Base-by-base conservation (phyloP, 169 alveolate genomes). In the Cryptosporidium parvum region DNA sequence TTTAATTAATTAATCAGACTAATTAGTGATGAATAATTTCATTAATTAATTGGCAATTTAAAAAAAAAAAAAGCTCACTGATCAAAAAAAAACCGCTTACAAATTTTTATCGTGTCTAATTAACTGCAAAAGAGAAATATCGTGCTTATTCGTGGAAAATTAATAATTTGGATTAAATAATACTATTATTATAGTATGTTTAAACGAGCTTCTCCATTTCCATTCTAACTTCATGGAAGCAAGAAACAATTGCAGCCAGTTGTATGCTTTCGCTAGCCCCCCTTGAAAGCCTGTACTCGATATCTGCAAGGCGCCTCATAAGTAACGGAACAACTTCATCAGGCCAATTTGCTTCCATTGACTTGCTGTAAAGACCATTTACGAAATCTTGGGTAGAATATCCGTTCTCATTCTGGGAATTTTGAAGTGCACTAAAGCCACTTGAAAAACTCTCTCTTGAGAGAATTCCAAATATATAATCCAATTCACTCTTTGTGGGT, bases 321-420 rank as follows among this genome's bases (percentile, higher is more conserved):
- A 95, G 92, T 52, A 93, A 91, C 14, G 94, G 92, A 31, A 95
- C 67, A 12, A 94, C 96, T 44, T 94, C 94, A 65, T 96, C 96
- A 1, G 97, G 96, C 91, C 96, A 89, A 51, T 94, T 94, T 39
- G 93, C 91, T 58, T 93, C 85, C 91, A 95, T 85, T 65, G 96
- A 69, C 42, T 85, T 58, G 59, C 92, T 89, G 91, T 96, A 97
- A 14, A 97, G 75, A 45, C 95, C 95, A 65, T 87, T 93, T 39
- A 97, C 92, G 31, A 97, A 92, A 70, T 96, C 99, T 85, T 95
- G 94, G 39, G 96, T 89, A 10, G 99, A 93, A 69, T 96, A 93
- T 16, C 99, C 98, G 85, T 94, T 93, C 37, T 51, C 91, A 56
- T 92, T 86, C 85, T 95, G 95, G 37, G 95, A 69, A n/a, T 85